A percentile compares a stretch with the other conserved stretches of the same genome.
Conservation (phyloP, 106 monocot species). For the Dendrobium catenatum region DNA sequence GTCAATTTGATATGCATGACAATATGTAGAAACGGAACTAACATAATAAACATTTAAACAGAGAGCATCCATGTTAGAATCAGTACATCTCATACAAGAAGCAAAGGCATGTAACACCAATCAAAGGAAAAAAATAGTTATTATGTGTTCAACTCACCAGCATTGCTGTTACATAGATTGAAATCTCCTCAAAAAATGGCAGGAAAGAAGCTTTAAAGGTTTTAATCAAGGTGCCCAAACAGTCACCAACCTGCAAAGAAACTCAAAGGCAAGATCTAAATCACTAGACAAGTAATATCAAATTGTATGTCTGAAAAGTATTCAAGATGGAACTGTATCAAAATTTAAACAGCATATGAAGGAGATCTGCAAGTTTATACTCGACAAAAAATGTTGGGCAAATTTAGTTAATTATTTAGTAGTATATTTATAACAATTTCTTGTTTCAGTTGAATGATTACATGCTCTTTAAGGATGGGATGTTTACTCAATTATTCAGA, state of each 20-base stretch:
- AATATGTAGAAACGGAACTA: neutral
- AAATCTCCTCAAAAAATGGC: constrained; percentile 95
- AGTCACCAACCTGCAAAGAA: constrained; percentile 70
- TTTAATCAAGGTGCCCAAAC: constrained; percentile 84
- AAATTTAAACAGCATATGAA: neutral
- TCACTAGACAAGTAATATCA: neutral
- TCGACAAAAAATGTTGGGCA: too few species aligned
- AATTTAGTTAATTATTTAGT: too few species aligned
- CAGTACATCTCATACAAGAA: neutral
- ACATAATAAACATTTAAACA: neutral
- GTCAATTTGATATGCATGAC: neutral
- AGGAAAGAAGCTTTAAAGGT: constrained; percentile 83
- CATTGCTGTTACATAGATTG: constrained; percentile 86
- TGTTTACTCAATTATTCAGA: neutral
- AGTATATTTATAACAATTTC: too few species aligned
- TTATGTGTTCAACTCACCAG: constrained; percentile 50
- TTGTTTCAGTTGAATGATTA: too few species aligned
- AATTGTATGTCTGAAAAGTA: neutral
- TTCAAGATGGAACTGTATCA: neutral
- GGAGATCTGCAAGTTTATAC: too few species aligned
- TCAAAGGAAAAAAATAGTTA: neutral
- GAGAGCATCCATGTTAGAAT: neutral
- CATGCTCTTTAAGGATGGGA: too few species aligned
- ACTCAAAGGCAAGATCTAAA: neutral
- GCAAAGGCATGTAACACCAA: neutral